Base-by-base conservation (phyloP, 108 stramenopile species). In the Poteriospumella lacustris region DNA sequence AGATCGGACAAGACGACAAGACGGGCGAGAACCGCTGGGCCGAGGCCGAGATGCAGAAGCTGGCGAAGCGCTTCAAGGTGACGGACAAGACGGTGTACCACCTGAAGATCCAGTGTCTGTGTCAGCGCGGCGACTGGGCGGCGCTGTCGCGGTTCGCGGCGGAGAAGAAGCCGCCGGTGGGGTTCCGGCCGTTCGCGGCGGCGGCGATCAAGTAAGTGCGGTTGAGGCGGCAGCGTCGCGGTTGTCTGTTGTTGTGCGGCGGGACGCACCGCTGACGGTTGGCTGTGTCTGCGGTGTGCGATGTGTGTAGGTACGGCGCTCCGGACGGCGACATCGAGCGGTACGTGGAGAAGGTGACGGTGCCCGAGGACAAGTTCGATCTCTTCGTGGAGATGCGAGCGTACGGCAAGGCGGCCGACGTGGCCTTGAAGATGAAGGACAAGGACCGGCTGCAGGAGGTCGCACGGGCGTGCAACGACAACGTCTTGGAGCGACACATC, bases 81-180 rank as follows among this genome's bases (percentile, higher is more conserved):
- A 81, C 93, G n/a, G 93, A 94, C 15, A 91, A 91, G 67, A 78
- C 89, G 67, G 56, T 90, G 38, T 94, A 90, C 90, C 82, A 90
- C 78, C 84, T 89, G 33, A 91, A 92, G 75, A 88, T 94, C n/a
- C 89, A 79, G 68, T 91, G 89, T 15, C 87, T 91, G 79, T 76
- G 88, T 0, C 85, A 88, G 42, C 90, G 88, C 36, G 83, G 76
- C 12, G 91, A 92, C 72, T 94, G 93, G 93, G 70, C 83, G 5
- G 83, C 86, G 52, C 76, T 94, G 9, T 79, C 81, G 58, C 72
- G 76, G 28, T 80, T 94, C n/a, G 88, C 90, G 68, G 89, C 88
- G 24, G 85, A 85, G 40, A 76, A 89, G 43, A 92, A 92, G 75
- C 75, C 91, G 24, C 93, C 93, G 1, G 90, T 92, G 62, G 91